phyloP scores from a whole-genome alignment of 805 yeast genomes.

The Saccharomycopsis amapae region DNA sequence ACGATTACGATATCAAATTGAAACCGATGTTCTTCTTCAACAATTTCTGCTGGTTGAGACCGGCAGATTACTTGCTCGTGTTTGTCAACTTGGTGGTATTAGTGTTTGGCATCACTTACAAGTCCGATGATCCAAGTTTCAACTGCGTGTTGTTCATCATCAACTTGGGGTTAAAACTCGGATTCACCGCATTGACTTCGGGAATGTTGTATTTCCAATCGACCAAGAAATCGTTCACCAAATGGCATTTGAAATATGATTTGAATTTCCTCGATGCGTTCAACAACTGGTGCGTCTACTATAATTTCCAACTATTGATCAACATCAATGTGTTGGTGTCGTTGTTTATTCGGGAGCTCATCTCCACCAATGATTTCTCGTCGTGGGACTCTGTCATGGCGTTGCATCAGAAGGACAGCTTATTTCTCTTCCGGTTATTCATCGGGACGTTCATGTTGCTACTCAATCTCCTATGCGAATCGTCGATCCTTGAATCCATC shows the following conservation, averaged over 20 bases:
- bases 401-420: conserved; percentile 28
- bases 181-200: conserved; percentile 46
- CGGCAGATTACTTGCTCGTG: conserved; percentile 52
- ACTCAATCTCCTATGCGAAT: conserved; percentile 63
- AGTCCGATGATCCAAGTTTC: no score
- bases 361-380: conserved; percentile 19
- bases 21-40: conserved; percentile 54
- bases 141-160: conserved; percentile 32
- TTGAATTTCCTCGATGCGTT: conserved; percentile 57
- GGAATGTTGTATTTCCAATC: conserved; percentile 53
- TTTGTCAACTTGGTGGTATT: conserved; percentile 27
- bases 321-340: conserved; percentile 49
- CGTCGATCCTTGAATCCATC: conserved; percentile 59
- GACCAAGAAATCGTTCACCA: conserved; percentile 53
- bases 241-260: conserved; percentile 55
- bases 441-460: conserved; percentile 48
- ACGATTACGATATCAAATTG: conserved; percentile 37
- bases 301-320: conserved; percentile 43
- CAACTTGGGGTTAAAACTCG: conserved; percentile 40
- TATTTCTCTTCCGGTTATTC: conserved; percentile 47
- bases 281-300: conserved; percentile 66
- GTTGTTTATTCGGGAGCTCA: conserved; percentile 30
- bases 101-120: conserved; percentile 28
- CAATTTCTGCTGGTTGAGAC: conserved; percentile 57
- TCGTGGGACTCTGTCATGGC: conserved; percentile 1